Evolutionary conservation across 768 basidiomycete species (phyloP).

Genomic region (Gautieria morchelliformis): DNA sequence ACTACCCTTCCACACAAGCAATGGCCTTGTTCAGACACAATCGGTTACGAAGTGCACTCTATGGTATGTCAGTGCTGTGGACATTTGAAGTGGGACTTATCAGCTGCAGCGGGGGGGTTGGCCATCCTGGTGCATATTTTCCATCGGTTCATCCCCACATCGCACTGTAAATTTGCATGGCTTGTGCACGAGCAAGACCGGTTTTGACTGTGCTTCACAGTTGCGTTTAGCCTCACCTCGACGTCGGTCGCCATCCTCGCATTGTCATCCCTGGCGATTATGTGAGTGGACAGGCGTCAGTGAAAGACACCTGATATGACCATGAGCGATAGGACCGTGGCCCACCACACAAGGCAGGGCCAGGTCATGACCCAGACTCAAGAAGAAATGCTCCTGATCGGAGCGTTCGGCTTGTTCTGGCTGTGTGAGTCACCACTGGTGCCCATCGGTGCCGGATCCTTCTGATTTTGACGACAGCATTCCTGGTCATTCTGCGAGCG

Average conservation of each 20-base stretch:
- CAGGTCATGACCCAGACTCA: constrained; percentile 58
- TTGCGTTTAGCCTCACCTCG: constrained; percentile 51
- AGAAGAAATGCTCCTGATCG: constrained; percentile 66
- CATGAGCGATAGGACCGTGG: constrained; percentile 40
- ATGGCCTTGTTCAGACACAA: constrained; percentile 8
- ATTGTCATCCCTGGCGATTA: constrained; percentile 50
- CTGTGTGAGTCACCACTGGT: constrained; percentile 40
- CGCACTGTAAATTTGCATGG: constrained; percentile 1
- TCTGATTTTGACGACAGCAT: constrained; percentile 19
- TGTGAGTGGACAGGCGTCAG: constrained; percentile 34
- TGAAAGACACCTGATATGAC: background rate
- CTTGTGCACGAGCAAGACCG: background rate
- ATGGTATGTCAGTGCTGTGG: background rate
- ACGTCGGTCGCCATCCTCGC: constrained; percentile 64
- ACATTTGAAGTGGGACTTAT: background rate
- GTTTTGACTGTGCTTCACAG: background rate
- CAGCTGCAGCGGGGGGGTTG: background rate
- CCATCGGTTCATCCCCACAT: constrained; percentile 4
- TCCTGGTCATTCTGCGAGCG: constrained; percentile 34
- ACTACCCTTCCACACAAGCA: background rate
- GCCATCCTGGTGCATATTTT: constrained; percentile 7
- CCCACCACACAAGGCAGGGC: constrained; percentile 57
- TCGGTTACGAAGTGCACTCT: constrained; percentile 1
- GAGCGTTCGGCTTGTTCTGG: constrained; percentile 66
- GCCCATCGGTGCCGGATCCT: background rate